These are phyloP conservation scores for Xylariaceae sp. DNA, from an alignment of 2,329 filamentous ascomycete species.

Conservation along the genomic window DNA sequence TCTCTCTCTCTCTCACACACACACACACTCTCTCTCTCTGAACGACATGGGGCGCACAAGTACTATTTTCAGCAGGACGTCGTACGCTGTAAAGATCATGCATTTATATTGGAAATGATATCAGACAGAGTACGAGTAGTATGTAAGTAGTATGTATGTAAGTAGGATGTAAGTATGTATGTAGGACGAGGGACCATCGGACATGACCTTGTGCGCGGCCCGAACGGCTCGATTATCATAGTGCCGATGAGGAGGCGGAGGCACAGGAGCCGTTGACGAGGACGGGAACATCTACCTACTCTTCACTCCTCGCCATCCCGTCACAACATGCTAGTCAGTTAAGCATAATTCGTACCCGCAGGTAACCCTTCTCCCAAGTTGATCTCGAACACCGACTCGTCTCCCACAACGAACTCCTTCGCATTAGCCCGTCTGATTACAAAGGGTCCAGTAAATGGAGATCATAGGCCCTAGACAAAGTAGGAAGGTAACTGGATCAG, in stretches of 20 bases:
- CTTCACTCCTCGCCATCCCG: too few relatives aligned
- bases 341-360: too few relatives aligned
- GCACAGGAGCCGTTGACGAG: too few relatives aligned
- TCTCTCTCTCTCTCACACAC: too few relatives aligned
- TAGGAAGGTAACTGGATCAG: slow-evolving; percentile 8
- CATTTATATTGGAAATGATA: not conserved
- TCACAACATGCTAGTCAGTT: too few relatives aligned
- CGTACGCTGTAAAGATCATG: slow-evolving; percentile 1
- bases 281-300: too few relatives aligned
- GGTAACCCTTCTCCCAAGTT: too few relatives aligned
- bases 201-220: not conserved
- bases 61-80: not conserved
- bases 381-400: too few relatives aligned
- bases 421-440: not conserved
- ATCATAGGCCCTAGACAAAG: slow-evolving; percentile 1
- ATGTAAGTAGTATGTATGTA: not conserved
- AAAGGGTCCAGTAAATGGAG: not conserved
- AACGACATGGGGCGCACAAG: not conserved
- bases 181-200: not conserved
- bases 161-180: not conserved
- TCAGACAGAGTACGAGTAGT: not conserved
- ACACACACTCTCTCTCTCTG: too few relatives aligned
- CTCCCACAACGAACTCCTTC: too few relatives aligned
- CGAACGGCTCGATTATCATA: not conserved
- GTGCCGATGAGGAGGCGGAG: not conserved